Conservation (phyloP, 495 filamentous ascomycete genomes). For the Trichoderma erinaceum region DNA sequence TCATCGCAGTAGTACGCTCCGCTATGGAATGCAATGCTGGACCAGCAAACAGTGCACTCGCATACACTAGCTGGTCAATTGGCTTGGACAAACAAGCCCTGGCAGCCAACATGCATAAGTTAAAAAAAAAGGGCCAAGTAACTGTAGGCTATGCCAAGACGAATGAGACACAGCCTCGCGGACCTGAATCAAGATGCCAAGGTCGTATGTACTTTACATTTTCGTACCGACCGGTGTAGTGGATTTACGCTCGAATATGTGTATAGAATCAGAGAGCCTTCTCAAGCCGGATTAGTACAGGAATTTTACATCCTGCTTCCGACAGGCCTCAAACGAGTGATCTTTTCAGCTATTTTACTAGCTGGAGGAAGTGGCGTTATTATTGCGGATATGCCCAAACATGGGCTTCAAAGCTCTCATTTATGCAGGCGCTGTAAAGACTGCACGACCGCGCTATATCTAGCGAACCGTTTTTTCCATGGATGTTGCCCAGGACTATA, state of each 20-base stretch:
- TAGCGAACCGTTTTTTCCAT: background rate
- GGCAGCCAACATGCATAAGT: background rate
- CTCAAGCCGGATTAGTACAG: background rate
- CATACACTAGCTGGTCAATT: too few species aligned
- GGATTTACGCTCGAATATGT: background rate
- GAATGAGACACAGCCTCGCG: background rate
- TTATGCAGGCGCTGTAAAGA: background rate
- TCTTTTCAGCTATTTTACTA: background rate
- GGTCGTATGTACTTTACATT: background rate
- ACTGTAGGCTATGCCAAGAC: background rate
- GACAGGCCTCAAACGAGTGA: background rate
- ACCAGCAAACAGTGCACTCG: background rate
- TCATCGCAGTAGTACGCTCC: background rate
- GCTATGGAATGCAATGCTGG: background rate
- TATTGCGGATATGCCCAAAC: background rate
- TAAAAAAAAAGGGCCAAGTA: too few species aligned
- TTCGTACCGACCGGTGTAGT: too few species aligned
- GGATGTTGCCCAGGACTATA: background rate
- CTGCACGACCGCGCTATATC: background rate
- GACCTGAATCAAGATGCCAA: background rate
- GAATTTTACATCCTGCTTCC: background rate
- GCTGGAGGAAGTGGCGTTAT: background rate
- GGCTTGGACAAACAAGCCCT: background rate
- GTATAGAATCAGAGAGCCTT: background rate
- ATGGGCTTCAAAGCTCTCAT: constrained; percentile 1